Evolutionary conservation across 495 filamentous ascomycete species (phyloP).

Genomic region (Daldinia loculata): DNA sequence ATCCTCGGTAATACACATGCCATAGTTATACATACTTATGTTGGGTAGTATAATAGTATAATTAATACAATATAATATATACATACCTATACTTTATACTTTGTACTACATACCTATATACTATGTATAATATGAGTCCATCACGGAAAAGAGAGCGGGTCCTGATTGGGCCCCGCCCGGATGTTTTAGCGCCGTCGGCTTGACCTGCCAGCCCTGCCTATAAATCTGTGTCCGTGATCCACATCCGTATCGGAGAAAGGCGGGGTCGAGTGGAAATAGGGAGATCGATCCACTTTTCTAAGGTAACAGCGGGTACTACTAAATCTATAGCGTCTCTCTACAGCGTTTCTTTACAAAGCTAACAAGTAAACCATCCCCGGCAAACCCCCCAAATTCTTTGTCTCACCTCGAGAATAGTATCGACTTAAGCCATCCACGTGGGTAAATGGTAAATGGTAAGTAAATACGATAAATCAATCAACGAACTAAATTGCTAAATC

Average conservation of each 20-base stretch:
- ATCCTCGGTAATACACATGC: no score
- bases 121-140: not conserved
- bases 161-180: conserved; percentile 1
- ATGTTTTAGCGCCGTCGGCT: conserved; percentile 1
- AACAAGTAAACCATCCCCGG: not conserved
- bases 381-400: not conserved
- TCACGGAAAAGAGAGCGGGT: not conserved
- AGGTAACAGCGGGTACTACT: conserved; percentile 1
- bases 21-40: no score
- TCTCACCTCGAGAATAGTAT: not conserved
- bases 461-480: not conserved
- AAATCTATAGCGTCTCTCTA: conserved; percentile 4
- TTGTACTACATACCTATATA: not conserved
- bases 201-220: conserved; percentile 6
- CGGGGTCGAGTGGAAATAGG: not conserved
- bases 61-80: no score
- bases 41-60: no score
- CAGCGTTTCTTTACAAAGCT: not conserved
- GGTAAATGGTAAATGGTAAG: no score
- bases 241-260: conserved; percentile 7
- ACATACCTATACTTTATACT: no score
- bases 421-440: not conserved
- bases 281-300: not conserved
- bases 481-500: not conserved
- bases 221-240: not conserved